phyloP scores from a whole-genome alignment of 768 basidiomycete species.

The Podaxis rugospora region DNA sequence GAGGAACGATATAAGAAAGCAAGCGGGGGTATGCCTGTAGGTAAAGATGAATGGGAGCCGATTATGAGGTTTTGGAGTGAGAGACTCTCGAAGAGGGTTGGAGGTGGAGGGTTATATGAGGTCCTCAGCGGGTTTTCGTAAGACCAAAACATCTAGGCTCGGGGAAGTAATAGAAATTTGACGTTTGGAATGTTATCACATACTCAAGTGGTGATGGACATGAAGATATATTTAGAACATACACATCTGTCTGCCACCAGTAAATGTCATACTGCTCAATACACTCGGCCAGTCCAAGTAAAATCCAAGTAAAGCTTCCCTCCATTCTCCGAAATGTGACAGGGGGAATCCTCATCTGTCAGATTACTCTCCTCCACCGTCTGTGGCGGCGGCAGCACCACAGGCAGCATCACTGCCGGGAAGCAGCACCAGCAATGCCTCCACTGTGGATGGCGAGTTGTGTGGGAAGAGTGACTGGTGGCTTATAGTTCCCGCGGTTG shows the following conservation, averaged over 20 bases:
- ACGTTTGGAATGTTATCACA: background rate
- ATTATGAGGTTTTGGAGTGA: conserved; percentile 89
- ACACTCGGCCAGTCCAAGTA: too few relatives aligned
- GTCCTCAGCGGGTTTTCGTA: conserved; percentile 44
- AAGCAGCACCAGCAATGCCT: background rate
- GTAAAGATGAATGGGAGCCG: conserved; percentile 74
- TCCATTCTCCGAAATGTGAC: too few relatives aligned
- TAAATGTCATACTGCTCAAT: too few relatives aligned
- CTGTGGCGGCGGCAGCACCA: background rate
- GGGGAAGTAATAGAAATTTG: background rate
- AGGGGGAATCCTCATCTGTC: background rate
- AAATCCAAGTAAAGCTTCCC: background rate
- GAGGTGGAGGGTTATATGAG: conserved; percentile 59
- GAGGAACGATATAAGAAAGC: conserved; percentile 46
- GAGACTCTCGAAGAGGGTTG: conserved; percentile 47
- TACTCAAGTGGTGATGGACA: background rate
- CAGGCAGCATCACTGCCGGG: background rate
- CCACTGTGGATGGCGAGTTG: background rate
- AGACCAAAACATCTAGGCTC: background rate
- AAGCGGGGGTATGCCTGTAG: conserved; percentile 66
- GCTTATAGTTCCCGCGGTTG: background rate
- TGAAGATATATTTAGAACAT: conserved; percentile 2
- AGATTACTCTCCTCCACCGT: background rate
- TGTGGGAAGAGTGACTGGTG: background rate
- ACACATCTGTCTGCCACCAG: background rate